phyloP scores from a whole-genome alignment of 495 filamentous ascomycete species.

The Aspergillus nanangensis region DNA sequence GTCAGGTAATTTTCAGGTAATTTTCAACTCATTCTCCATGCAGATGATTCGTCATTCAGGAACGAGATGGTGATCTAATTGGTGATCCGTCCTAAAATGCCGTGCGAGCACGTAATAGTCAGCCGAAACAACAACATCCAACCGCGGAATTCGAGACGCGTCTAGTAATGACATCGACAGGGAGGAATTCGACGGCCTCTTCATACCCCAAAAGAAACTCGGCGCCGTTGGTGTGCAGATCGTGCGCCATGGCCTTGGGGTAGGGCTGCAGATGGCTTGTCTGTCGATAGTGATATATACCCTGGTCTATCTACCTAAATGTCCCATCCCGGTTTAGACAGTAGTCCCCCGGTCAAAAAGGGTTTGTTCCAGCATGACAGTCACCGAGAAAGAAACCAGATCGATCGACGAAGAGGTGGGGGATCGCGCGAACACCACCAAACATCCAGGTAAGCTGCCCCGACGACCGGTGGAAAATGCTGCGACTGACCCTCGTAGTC shows the following conservation, averaged over 20 bases:
- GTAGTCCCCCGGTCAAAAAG: no score
- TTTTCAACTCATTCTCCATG: not conserved
- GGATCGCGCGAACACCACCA: not conserved
- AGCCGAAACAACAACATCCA: slow-evolving; percentile 27
- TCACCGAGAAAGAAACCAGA: slow-evolving; percentile 13
- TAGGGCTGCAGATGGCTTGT: not conserved
- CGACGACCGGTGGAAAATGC: not conserved
- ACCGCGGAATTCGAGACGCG: slow-evolving; percentile 1
- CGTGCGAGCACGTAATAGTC: slow-evolving; percentile 38
- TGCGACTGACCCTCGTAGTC: slow-evolving; percentile 26
- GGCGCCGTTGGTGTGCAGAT: no score
- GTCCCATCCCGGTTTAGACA: not conserved
- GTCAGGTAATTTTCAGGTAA: no score
- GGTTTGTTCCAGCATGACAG: not conserved
- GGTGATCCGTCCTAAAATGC: slow-evolving; percentile 11
- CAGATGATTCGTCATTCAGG: not conserved
- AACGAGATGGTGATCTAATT: not conserved
- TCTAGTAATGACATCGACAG: not conserved
- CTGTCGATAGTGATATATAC: not conserved
- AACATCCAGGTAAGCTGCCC: slow-evolving; percentile 21
- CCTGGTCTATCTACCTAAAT: not conserved
- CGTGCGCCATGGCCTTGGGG: no score
- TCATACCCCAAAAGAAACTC: no score
- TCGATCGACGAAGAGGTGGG: slow-evolving; percentile 20
- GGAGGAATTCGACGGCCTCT: not conserved